Conservation (phyloP, 2,329 filamentous ascomycete genomes). For the Sphaerostilbella broomeana region DNA sequence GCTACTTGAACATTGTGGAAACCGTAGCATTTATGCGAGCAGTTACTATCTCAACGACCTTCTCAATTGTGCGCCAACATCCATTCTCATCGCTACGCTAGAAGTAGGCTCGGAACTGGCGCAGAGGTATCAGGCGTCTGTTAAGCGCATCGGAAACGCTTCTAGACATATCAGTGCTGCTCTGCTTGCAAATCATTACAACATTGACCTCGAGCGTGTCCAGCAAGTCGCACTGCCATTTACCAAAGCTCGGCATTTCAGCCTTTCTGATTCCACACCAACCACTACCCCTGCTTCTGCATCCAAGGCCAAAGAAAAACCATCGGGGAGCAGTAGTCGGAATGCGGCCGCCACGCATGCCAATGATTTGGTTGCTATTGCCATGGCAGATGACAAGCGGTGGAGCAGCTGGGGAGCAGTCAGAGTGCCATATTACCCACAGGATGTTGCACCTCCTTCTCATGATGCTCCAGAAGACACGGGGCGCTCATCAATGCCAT, state of each 20-base stretch:
- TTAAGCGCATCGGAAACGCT: constrained; percentile 65
- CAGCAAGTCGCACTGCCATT: constrained; percentile 80
- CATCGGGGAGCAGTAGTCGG: constrained; percentile 31
- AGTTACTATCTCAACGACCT: constrained; percentile 84
- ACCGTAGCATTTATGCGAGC: constrained; percentile 92
- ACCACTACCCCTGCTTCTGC: constrained; percentile 48
- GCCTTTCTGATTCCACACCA: constrained; percentile 45
- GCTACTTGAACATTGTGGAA: constrained; percentile 90
- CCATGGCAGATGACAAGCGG: constrained; percentile 48
- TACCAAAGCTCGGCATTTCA: constrained; percentile 58
- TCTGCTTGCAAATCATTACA: constrained; percentile 78
- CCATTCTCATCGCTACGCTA: constrained; percentile 70
- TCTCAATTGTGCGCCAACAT: constrained; percentile 77
- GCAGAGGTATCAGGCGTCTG: constrained; percentile 84
- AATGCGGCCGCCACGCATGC: constrained; percentile 59
- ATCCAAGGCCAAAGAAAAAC: constrained; percentile 71
- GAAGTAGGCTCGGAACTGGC: constrained; percentile 79
- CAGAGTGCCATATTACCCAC: constrained; percentile 70
- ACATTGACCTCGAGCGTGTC: constrained; percentile 71
- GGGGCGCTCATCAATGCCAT: constrained; percentile 44
- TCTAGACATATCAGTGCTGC: constrained; percentile 62
- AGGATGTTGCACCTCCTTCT: constrained; percentile 22
- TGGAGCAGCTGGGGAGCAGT: constrained; percentile 81
- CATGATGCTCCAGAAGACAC: constrained; percentile 19
- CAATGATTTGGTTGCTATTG: constrained; percentile 76